phyloP scores from a whole-genome alignment of 768 basidiomycete species.

The Dacryopinax primogenitus region DNA sequence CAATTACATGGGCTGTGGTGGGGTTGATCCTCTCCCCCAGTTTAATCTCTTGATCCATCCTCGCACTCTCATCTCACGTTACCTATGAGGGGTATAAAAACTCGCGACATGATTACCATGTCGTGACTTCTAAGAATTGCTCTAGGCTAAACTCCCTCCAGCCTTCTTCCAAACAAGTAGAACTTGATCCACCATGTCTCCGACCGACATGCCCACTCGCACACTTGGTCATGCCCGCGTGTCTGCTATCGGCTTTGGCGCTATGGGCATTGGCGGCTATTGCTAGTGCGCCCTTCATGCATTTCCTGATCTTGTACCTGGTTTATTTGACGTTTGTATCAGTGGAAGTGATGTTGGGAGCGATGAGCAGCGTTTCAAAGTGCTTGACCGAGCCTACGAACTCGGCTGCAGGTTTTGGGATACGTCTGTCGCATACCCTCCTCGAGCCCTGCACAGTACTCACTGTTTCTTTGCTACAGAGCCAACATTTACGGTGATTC shows the following conservation, averaged over 20 bases:
- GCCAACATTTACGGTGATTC: constrained; percentile 37
- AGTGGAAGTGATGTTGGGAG: constrained; percentile 18
- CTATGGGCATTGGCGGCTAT: constrained; percentile 36
- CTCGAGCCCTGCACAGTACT: not conserved
- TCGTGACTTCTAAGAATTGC: too few relatives aligned
- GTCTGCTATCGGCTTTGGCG: constrained; percentile 47
- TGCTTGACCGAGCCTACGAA: constrained; percentile 35
- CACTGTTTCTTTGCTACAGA: constrained; percentile 16
- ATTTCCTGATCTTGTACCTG: constrained; percentile 20
- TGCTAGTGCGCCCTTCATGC: constrained; percentile 12
- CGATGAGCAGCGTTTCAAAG: constrained; percentile 52
- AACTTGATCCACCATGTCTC: too few relatives aligned
- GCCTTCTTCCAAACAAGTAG: too few relatives aligned
- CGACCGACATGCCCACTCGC: constrained; percentile 32
- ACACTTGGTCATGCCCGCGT: constrained; percentile 37
- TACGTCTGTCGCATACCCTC: constrained; percentile 6
- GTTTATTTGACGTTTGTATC: constrained; percentile 17
- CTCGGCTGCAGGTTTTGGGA: constrained; percentile 40
- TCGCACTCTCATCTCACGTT: too few relatives aligned
- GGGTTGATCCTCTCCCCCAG: too few relatives aligned
- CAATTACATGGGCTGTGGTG: too few relatives aligned
- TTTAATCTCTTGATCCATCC: too few relatives aligned
- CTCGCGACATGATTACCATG: too few relatives aligned
- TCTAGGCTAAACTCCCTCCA: too few relatives aligned
- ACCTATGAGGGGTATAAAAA: too few relatives aligned